Conservation (phyloP, 371 early-diverging fungal species). For the Mortierella sp. region DNA sequence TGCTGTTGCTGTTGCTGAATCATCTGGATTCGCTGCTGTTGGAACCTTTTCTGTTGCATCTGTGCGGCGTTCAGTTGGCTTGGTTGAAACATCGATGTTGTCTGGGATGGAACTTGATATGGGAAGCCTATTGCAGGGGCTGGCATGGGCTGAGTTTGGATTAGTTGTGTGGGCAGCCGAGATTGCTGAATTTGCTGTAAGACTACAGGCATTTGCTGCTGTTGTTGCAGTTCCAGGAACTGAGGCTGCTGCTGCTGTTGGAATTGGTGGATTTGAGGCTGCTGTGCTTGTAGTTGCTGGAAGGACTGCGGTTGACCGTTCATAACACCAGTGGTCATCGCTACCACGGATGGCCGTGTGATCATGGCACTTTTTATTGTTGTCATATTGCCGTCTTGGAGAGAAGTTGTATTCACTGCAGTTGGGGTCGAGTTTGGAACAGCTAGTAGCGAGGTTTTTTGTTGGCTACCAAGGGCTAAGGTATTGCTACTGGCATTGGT, state of each 20-base stretch:
- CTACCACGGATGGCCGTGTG: neutral
- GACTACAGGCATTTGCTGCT: neutral
- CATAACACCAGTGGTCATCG: constrained; percentile 4
- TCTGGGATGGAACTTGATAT: constrained; percentile 16
- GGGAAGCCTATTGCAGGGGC: constrained; percentile 3
- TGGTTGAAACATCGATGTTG: constrained; percentile 6
- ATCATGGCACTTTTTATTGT: neutral
- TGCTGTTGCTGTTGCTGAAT: constrained; percentile 11
- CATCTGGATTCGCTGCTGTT: neutral
- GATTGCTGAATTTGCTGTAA: constrained; percentile 10
- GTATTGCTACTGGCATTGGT: neutral
- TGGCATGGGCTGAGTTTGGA: constrained; percentile 14
- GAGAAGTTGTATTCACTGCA: constrained; percentile 1
- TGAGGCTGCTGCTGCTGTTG: constrained; percentile 17
- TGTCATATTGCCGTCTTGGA: constrained; percentile 11
- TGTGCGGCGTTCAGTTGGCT: constrained; percentile 6
- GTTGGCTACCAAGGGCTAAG: neutral
- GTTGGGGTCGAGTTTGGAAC: neutral
- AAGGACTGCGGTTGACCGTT: constrained; percentile 9
- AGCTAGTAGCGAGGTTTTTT: neutral
- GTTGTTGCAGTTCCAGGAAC: neutral
- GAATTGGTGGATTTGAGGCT: constrained; percentile 9
- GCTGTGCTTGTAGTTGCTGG: constrained; percentile 5
- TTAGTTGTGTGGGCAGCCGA: constrained; percentile 10
- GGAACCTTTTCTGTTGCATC: constrained; percentile 10